Base-by-base conservation (phyloP, 495 filamentous ascomycete species). In the Cudoniella acicularis region DNA sequence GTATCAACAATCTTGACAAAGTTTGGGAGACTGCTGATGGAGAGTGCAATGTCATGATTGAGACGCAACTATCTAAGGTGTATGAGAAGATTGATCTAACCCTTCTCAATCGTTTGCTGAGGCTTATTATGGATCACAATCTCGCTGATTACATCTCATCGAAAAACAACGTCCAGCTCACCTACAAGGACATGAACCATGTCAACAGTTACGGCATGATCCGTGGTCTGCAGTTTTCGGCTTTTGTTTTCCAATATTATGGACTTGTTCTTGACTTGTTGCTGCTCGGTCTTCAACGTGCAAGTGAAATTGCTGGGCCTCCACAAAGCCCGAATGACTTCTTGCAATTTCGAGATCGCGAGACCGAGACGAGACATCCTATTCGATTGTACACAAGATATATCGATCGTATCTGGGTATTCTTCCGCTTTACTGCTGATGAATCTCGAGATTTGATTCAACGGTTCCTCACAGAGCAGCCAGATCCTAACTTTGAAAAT, bases 111-210 rank as follows among this genome's bases (percentile, higher is more conserved):
- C 87, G 93, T 52, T 79, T 99, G 43, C 79, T 98, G 47, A 84
- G 95, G 26, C 75, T 99, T 64, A 96, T 99, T 70, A 99, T 99
- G 95, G 95, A 99, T 66, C 95, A 98, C 79, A 99, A 99, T 73
- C 73, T 99, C 68, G 95, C 95, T 4, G 95, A 99, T 71, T 99
- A 99, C 73, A 99, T 99, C 71, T 96, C 92, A 10, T 91, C 92
- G 3, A 99, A 99, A 83, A 99, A 99, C 76, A 99, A 99, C 68
- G 95, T 99, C 16, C 92, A 97, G 66, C 81, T 99, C 55, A 97
- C 93, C 63, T 99, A 99, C 75, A 99, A 99, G 77, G 95, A 99
- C 67, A 99, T 99, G 95, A 98, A 96, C 67, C 95, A 99, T 70
- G 95, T 93, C 54, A 99, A 99, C 72, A 95, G 90, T 71, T 99